A percentile compares a stretch with the other conserved stretches of the same genome.
Conservation (phyloP, 208 protist species). For the Trypanosoma cruzi region DNA sequence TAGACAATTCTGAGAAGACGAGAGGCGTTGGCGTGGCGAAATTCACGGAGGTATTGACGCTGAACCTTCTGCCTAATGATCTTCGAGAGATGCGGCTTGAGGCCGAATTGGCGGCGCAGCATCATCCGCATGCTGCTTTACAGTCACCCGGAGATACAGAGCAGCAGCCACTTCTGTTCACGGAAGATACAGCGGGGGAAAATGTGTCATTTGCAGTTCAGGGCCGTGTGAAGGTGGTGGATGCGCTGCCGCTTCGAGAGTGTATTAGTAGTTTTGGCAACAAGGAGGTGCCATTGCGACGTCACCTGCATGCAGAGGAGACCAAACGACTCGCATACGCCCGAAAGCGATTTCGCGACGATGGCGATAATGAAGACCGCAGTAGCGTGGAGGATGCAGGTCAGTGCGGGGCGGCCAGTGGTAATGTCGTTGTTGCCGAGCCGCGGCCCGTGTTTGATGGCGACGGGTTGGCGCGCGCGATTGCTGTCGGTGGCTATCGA, state of each 20-base stretch:
- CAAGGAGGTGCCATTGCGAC: slow-evolving; percentile 10
- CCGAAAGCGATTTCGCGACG: slow-evolving; percentile 39
- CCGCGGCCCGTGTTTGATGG: slow-evolving; percentile 46
- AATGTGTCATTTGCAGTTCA: not conserved
- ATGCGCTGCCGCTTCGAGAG: slow-evolving; percentile 34
- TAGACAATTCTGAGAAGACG: not conserved
- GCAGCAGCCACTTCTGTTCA: slow-evolving; percentile 13
- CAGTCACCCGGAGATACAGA: not conserved
- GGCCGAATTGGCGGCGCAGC: slow-evolving; percentile 23
- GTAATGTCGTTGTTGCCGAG: slow-evolving; percentile 11
- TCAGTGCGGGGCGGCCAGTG: slow-evolving; percentile 1
- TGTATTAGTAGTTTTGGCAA: not conserved
- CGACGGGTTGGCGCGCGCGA: slow-evolving; percentile 52
- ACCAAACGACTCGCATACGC: not conserved
- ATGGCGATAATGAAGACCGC: slow-evolving; percentile 16
- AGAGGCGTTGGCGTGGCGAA: not conserved
- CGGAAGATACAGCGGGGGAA: slow-evolving; percentile 21
- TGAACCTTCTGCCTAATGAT: slow-evolving; percentile 26
- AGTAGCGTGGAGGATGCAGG: slow-evolving; percentile 10
- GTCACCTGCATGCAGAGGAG: slow-evolving; percentile 21
- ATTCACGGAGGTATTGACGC: slow-evolving; percentile 2
- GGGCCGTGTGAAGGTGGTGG: slow-evolving; percentile 37
- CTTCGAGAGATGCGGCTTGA: slow-evolving; percentile 37
- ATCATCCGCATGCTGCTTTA: not conserved
- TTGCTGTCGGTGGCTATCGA: slow-evolving; percentile 56